Evolutionary conservation across 176 grass and related monocot species (phyloP).

Genomic region (Hordeum vulgare): DNA sequence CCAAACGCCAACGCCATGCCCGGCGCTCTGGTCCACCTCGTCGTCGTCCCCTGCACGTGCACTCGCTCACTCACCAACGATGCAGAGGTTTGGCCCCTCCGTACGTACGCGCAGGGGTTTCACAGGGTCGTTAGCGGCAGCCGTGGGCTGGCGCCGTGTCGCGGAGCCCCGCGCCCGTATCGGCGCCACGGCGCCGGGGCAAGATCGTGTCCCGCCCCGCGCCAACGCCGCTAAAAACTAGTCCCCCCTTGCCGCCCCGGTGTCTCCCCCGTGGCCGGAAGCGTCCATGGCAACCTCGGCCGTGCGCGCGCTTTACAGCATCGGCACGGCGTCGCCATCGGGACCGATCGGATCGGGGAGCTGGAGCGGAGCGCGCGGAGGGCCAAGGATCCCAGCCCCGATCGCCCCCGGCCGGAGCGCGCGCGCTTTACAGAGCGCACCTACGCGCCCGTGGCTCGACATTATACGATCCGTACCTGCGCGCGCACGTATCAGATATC

Average conservation of each 20-base stretch:
- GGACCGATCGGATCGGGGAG: neutral
- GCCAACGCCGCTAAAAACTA: neutral
- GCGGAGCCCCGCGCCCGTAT: neutral
- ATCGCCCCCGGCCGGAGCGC: neutral
- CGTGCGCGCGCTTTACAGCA: slow-evolving; percentile 1
- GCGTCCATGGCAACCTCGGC: neutral
- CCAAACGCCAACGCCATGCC: neutral
- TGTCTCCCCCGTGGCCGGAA: neutral
- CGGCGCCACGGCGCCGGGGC: neutral
- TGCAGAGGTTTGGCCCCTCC: neutral
- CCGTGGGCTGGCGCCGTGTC: neutral
- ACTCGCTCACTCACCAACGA: neutral
- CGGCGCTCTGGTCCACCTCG: neutral
- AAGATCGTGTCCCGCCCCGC: neutral
- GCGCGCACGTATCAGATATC: neutral
- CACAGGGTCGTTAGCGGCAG: too few species aligned
- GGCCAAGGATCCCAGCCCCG: neutral
- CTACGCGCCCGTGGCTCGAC: neutral
- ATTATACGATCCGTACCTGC: neutral
- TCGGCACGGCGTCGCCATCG: neutral
- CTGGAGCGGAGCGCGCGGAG: neutral
- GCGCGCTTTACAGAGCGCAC: neutral
- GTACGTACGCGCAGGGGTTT: neutral
- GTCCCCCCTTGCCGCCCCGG: neutral
- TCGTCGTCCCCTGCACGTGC: neutral